These are phyloP conservation scores for Themeda triandra DNA, from an alignment of 176 grass and related monocot species.

Conservation along the genomic window DNA sequence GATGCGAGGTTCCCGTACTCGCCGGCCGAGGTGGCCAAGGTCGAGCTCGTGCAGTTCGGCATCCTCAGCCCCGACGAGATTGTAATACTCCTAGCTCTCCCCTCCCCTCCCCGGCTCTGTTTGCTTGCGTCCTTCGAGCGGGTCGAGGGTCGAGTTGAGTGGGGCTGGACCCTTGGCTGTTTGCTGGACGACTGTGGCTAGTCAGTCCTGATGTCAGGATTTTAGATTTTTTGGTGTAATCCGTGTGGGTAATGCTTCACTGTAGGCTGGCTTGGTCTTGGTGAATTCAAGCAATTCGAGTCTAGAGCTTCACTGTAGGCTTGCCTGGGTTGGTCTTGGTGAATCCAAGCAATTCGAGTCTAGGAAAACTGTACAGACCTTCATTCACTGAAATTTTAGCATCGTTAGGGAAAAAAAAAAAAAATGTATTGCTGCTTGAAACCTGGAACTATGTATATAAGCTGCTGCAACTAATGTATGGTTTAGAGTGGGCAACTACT, in stretches of 20 bases:
- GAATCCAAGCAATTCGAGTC: neutral
- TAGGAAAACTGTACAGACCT: neutral
- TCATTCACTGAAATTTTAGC: neutral
- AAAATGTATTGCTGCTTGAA: neutral
- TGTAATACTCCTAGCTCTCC: slow-evolving; percentile 53
- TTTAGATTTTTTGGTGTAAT: too few species aligned
- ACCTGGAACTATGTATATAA: neutral
- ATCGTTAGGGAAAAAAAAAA: neutral
- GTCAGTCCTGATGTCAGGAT: too few species aligned
- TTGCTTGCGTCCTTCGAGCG: slow-evolving; percentile 9
- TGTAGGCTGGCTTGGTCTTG: too few species aligned
- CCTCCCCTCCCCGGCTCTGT: neutral
- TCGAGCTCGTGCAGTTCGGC: slow-evolving; percentile 86
- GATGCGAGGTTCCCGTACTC: slow-evolving; percentile 92
- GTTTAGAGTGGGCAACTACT: neutral
- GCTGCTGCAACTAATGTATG: neutral
- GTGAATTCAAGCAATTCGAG: too few species aligned
- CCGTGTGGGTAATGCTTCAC: too few species aligned
- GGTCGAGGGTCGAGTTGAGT: slow-evolving; percentile 20
- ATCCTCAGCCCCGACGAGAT: slow-evolving; percentile 99
- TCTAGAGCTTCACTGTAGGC: neutral
- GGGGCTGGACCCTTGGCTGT: too few species aligned
- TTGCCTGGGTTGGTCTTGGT: neutral
- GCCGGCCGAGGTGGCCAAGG: slow-evolving; percentile 95
- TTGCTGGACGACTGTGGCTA: too few species aligned